Evolutionary conservation across 345 rosid species (phyloP), one percentile per base, ranked within the genome.

Genomic region (Populus tremula): DNA sequence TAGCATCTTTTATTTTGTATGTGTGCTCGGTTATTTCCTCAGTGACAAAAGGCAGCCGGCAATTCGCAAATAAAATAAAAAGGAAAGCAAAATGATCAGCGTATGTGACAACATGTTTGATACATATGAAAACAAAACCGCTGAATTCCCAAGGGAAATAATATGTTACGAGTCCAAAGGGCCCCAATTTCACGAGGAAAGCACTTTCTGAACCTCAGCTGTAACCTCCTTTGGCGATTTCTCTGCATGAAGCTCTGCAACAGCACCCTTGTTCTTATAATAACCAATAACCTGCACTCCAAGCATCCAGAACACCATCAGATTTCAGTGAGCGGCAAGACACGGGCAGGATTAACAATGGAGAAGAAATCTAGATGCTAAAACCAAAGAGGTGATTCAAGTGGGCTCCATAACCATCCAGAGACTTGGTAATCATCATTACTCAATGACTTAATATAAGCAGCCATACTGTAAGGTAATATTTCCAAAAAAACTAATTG

Each of bases 211-310:
- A 83, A 96, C 92, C 88, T 84, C 97, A 10, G 78, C 56, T 0
- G 93, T 88, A 70, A 96, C 98, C 70, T 89, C 93, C 80, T 88
- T 82, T 0, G 93, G 97, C 25, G 93, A 80, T 83, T 95, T 95
- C 87, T 90, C 97, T 0, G 98, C 99, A 27, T 80, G 94, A 78
- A 95, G 90, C 67, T 93, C 82, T 36, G 88, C 94, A 47, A 92
- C 85, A 74, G 80, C 74, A 23, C 97, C 88, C 86, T 89, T 93
- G 79, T 92, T 87, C 54, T 87, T 86, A 35, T 95, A 95, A 79
- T 95, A 93, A 59, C 87, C 91, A 72, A 93, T 89, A 12, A 95
- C 97, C 99, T 93, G 85, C 82, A 79, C 73, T 82, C 76, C 68
- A 43, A 77, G 70, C 29, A 7, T 29, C 50, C 25, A 25, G 47